A percentile compares a stretch with the other conserved stretches of the same genome.
These are phyloP conservation scores for Actinomortierella wolfii DNA, from an alignment of 371 early-diverging fungal genomes.

Conservation along the genomic window DNA sequence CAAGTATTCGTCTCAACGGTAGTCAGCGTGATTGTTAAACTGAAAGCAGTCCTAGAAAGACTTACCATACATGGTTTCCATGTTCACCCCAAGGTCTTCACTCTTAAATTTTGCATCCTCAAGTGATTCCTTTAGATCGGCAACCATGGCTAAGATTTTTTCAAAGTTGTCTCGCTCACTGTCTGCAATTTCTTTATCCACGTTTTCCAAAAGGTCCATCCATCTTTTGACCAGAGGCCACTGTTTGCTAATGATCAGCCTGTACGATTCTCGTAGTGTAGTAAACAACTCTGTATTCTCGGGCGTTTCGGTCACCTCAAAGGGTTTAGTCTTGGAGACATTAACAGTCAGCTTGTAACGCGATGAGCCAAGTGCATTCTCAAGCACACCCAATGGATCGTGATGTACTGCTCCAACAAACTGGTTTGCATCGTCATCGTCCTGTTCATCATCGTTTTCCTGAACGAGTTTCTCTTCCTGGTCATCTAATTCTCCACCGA, in stretches of 20 bases:
- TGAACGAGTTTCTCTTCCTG: not conserved
- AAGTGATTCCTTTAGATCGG: constrained; percentile 48
- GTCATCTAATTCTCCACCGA: constrained; percentile 3
- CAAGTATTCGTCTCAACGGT: no score
- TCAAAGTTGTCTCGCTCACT: constrained; percentile 14
- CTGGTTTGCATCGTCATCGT: constrained; percentile 4
- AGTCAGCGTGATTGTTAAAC: no score
- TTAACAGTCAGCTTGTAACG: constrained; percentile 65
- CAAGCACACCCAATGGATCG: constrained; percentile 31
- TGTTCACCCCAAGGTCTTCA: constrained; percentile 56
- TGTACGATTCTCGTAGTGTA: constrained; percentile 63
- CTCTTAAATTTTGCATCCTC: constrained; percentile 53
- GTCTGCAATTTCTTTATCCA: constrained; percentile 45
- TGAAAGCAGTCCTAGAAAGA: not conserved
- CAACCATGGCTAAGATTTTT: constrained; percentile 45
- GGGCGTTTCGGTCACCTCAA: constrained; percentile 59
- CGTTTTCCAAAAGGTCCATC: constrained; percentile 55
- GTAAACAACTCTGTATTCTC: constrained; percentile 66
- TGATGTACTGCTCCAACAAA: not conserved
- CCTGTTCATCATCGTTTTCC: not conserved
- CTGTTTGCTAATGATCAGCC: constrained; percentile 53
- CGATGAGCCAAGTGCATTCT: constrained; percentile 64
- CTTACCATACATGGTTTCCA: constrained; percentile 47
- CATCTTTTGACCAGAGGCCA: constrained; percentile 51
- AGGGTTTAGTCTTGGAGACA: constrained; percentile 53